phyloP scores from a whole-genome alignment of 441 rosid genomes.

The Heliophila coronopifolia region DNA sequence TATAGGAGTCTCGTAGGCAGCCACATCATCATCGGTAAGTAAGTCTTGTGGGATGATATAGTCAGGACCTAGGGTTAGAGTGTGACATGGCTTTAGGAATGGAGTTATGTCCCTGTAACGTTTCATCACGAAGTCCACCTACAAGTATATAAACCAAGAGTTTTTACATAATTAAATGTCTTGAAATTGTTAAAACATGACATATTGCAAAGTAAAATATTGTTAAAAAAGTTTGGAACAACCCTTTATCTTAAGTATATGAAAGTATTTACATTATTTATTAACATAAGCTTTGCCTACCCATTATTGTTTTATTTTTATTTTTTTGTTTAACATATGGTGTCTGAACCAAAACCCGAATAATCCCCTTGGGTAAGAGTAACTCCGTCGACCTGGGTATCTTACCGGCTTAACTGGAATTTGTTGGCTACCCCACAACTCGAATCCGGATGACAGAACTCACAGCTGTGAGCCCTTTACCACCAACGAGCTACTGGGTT shows the following conservation, averaged over 20 bases:
- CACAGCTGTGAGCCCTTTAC: too few relatives aligned
- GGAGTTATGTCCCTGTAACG: slow-evolving; percentile 61
- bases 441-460: too few relatives aligned
- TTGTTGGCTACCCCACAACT: too few relatives aligned
- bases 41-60: slow-evolving; percentile 72
- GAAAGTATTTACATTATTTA: neutral
- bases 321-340: too few relatives aligned
- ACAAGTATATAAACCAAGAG: neutral
- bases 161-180: neutral
- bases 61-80: slow-evolving; percentile 75
- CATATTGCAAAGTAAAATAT: neutral
- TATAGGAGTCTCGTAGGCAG: slow-evolving; percentile 40
- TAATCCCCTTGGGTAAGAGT: too few relatives aligned
- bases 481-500: too few relatives aligned
- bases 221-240: neutral
- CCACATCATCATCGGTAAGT: slow-evolving; percentile 43
- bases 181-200: too few relatives aligned
- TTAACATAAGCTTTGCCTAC: too few relatives aligned
- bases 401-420: too few relatives aligned
- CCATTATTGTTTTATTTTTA: too few relatives aligned
- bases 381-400: too few relatives aligned
- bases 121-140: slow-evolving; percentile 88
- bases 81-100: slow-evolving; percentile 56
- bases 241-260: neutral
- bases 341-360: too few relatives aligned